A percentile compares a stretch with the other conserved stretches of the same genome.
These are phyloP conservation scores for Leptographium procerum DNA, from an alignment of 2,329 filamentous ascomycete genomes.

Conservation along the genomic window DNA sequence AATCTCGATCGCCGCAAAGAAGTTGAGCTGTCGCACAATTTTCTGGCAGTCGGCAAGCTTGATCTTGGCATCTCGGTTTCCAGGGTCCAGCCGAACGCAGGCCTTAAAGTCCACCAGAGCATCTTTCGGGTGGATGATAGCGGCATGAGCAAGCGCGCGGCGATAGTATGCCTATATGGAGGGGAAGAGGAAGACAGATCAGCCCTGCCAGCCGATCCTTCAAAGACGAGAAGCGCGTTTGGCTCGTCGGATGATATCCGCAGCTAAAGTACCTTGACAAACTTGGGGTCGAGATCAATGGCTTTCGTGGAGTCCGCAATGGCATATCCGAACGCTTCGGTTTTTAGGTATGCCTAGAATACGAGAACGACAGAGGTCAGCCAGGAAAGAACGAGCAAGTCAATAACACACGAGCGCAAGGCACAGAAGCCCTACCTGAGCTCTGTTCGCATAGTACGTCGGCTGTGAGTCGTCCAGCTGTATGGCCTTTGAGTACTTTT, in stretches of 20 bases:
- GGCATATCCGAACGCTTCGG: slow-evolving; percentile 88
- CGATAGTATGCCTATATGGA: slow-evolving; percentile 73
- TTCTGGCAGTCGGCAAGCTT: slow-evolving; percentile 92
- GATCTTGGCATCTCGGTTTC: slow-evolving; percentile 80
- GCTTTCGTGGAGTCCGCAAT: slow-evolving; percentile 85
- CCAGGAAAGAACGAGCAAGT: slow-evolving; percentile 11
- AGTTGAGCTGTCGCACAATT: slow-evolving; percentile 82
- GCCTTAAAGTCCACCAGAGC: slow-evolving; percentile 87
- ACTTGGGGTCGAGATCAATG: slow-evolving; percentile 75
- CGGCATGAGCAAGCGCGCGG: slow-evolving; percentile 80
- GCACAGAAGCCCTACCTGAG: slow-evolving; percentile 58
- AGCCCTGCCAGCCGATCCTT: background rate
- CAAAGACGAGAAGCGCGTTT: background rate
- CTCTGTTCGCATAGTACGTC: slow-evolving; percentile 87
- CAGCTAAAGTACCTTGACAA: slow-evolving; percentile 61
- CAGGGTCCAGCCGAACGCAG: slow-evolving; percentile 76
- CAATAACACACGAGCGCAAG: background rate
- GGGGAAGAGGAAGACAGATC: slow-evolving; percentile 1
- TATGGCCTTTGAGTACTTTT: slow-evolving; percentile 81
- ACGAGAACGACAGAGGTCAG: slow-evolving; percentile 22
- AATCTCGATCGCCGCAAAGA: slow-evolving; percentile 90
- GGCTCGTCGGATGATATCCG: background rate
- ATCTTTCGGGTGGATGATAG: slow-evolving; percentile 78
- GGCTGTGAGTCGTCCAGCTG: slow-evolving; percentile 71
- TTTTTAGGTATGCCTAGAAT: slow-evolving; percentile 77